Conservation (phyloP, 2,329 filamentous ascomycete species). For the Neocucurbitaria cava region DNA sequence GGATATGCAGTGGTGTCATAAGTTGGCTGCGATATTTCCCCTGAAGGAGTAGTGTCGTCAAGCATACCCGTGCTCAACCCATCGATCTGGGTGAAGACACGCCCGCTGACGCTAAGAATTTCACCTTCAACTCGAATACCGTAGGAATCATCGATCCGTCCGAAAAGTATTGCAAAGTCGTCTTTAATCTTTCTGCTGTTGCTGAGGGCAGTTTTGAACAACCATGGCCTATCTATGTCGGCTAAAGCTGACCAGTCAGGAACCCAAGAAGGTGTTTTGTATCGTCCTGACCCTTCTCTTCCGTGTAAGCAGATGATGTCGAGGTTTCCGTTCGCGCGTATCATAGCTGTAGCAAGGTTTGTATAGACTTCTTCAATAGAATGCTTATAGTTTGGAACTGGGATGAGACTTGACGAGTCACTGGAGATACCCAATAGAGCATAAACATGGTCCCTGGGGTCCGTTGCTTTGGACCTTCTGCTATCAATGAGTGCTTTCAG, state of each 20-base stretch:
- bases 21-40: neutral
- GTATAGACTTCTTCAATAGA: neutral
- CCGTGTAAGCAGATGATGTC: neutral
- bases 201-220: neutral
- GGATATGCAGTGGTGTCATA: neutral
- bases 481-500: neutral
- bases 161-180: neutral
- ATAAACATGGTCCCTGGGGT: neutral
- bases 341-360: neutral
- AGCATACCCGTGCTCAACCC: neutral
- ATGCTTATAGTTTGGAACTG: neutral
- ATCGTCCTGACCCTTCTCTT: neutral
- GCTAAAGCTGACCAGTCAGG: neutral
- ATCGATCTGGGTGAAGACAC: neutral
- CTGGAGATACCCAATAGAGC: neutral
- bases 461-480: neutral
- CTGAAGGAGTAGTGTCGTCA: neutral
- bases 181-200: neutral
- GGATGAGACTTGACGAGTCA: neutral
- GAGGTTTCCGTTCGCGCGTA: neutral
- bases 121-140: neutral
- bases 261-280: neutral
- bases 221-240: neutral
- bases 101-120: neutral
- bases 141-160: neutral